Base-by-base conservation (phyloP, 2,329 filamentous ascomycete genomes). In the Escovopsis sp. region DNA sequence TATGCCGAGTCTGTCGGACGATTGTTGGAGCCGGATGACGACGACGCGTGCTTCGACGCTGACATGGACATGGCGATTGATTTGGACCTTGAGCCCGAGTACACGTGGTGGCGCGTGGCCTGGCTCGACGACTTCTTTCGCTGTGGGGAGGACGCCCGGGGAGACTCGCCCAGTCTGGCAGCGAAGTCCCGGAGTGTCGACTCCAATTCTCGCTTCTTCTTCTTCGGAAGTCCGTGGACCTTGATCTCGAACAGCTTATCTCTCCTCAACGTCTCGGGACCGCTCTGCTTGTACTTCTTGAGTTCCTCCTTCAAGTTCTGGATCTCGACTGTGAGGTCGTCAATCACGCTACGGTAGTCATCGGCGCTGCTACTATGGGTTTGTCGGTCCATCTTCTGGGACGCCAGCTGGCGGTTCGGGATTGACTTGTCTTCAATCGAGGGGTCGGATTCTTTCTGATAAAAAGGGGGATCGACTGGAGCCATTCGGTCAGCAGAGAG, bases 161-260 rank as follows among this genome's bases (percentile, higher is more conserved):
- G 55, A 0, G 67, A 68, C 9, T 54, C 62, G 16, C 75, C 68
- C 4, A 87, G 63, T 18, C 63, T 70, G 2, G 73, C 66, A 1
- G 78, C 76, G 43, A 88, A 87, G 33, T 76, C 73, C 36, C 76
- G 71, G 9, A 93, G 57, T 0, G 76, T 74, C 6, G 76, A 70
- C 49, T 92, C 83, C 15, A 92, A 55, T 43, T 90, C 82, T 38
- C 75, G 67, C 54, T 80, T 85, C 58, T 85, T 87, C 34, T 72
- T 66, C 32, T 72, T 66, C 0, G 80, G 70, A 28, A 92, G 55
- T 0, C 78, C 75, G 45, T 90, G 82, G 21, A 87, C 70, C 45
- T 82, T 79, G 41, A 93, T 74, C 51, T 92, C 85, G 45, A 93
- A 88, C 0, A 92, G 56, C 49, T 82, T 85, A 21, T 92, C 82